phyloP scores from a whole-genome alignment of 805 yeast genomes.

The Wickerhamomyces subpelliculosus region DNA sequence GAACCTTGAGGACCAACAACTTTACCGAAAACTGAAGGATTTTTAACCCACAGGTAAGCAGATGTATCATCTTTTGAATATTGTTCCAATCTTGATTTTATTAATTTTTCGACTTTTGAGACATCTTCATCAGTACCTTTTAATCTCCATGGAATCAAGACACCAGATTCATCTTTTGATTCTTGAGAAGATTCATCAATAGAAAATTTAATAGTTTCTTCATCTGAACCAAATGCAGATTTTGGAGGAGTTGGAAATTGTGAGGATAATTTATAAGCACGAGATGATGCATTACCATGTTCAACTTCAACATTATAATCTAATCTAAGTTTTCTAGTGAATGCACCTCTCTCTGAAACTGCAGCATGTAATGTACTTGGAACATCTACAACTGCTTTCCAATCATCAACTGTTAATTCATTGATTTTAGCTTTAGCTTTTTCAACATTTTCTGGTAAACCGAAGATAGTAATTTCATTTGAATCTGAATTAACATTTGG shows the following conservation, averaged over 20 bases:
- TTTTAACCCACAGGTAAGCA: slow-evolving; percentile 59
- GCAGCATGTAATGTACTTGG: slow-evolving; percentile 53
- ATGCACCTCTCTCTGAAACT: slow-evolving; percentile 62
- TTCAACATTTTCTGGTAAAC: slow-evolving; percentile 59
- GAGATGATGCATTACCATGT: slow-evolving; percentile 44
- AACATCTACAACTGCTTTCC: slow-evolving; percentile 43
- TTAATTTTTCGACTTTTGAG: slow-evolving; percentile 42
- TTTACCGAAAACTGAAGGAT: slow-evolving; percentile 45
- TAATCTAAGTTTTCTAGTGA: slow-evolving; percentile 44
- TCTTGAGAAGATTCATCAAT: slow-evolving; percentile 25
- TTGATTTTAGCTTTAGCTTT: slow-evolving; percentile 55
- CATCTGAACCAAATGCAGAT: slow-evolving; percentile 35
- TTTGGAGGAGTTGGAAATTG: slow-evolving; percentile 41
- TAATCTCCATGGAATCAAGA: slow-evolving; percentile 61
- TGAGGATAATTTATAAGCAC: slow-evolving; percentile 44
- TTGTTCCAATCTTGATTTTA: slow-evolving; percentile 42
- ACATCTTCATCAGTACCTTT: slow-evolving; percentile 45
- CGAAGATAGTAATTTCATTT: slow-evolving; percentile 49
- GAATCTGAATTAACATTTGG: slow-evolving; percentile 52
- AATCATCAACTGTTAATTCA: slow-evolving; percentile 54
- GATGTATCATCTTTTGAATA: slow-evolving; percentile 38
- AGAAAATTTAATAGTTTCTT: slow-evolving; percentile 37
- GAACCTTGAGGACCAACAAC: slow-evolving; percentile 76
- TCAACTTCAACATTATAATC: slow-evolving; percentile 52
- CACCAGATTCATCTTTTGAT: slow-evolving; percentile 14